Base-by-base conservation (phyloP, 331 rosid genomes). In the Malus hybrid region DNA sequence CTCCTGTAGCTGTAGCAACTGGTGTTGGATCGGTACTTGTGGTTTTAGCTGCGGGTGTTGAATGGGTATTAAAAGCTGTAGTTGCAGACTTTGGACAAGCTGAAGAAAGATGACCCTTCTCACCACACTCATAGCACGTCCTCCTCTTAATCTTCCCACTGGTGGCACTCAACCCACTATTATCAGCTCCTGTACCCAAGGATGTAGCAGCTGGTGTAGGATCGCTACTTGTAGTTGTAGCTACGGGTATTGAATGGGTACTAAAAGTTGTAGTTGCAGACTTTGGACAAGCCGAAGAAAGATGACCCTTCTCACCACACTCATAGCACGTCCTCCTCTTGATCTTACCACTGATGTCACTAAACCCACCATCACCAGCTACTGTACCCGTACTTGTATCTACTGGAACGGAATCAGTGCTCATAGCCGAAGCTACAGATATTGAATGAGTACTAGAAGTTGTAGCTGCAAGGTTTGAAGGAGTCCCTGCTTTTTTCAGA, bases 241-340 rank as follows among this genome's bases (percentile, higher is more conserved):
- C 22, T 7, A 13, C 14, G 18, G 75, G 44, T 30, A 55, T 6
- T n/a, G 46, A 29, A 28, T 28, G 32, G 63, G 81, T 30, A 33
- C 64, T 80, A 57, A 79, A 20, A 11, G 22, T 56, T 15, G 48
- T 34, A 30, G 72, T 42, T 5, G 12, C 76, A 29, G 76, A 24
- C 7, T 7, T 20, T 18, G 74, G 39, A 30, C 29, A 26, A 63
- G 73, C 90, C 0, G 93, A 85, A 52, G 87, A 71, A 61, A 79
- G 16, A 82, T 93, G 98, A 7, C 98, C 98, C 84, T 91, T 93
- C 80, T 91, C 90, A 63, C 93, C 91, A 73, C 98, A 93, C 55
- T 86, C 94, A 15, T 83, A 91, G 80, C 97, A 91, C 14, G 88
- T 89, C 83, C 97, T 89, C 72, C 93, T 83, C 87, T 68, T 91